phyloP scores from a whole-genome alignment of 352 stramenopile genomes.

The Aphanomyces astaci region DNA sequence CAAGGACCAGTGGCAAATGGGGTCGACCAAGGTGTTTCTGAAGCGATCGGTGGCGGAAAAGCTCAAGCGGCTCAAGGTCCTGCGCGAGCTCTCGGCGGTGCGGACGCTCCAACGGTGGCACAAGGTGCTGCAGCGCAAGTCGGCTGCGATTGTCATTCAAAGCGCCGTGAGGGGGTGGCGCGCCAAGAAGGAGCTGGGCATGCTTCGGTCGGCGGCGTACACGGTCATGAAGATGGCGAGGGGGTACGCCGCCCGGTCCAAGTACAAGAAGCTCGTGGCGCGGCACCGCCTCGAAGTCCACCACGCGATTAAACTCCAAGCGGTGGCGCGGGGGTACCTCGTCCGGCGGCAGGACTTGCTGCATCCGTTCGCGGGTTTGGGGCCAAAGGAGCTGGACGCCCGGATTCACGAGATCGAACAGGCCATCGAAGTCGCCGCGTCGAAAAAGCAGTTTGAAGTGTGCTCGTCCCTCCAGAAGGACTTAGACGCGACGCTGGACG shows the following conservation, averaged over 20 bases:
- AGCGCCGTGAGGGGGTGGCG: constrained; percentile 60
- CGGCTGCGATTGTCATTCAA: constrained; percentile 61
- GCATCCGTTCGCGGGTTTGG: constrained; percentile 64
- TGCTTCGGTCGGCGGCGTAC: constrained; percentile 52
- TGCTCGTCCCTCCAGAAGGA: constrained; percentile 80
- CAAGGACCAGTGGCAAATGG: constrained; percentile 85
- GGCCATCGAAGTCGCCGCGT: constrained; percentile 66
- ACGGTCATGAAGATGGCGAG: constrained; percentile 49
- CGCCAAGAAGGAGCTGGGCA: constrained; percentile 43
- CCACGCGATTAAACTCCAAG: constrained; percentile 64
- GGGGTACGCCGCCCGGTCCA: constrained; percentile 51
- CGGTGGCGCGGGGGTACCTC: constrained; percentile 58
- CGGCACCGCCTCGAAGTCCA: constrained; percentile 45
- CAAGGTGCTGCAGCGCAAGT: constrained; percentile 52
- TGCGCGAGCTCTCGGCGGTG: constrained; percentile 77
- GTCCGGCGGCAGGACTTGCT: constrained; percentile 68
- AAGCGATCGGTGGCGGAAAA: constrained; percentile 76
- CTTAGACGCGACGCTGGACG: constrained; percentile 69
- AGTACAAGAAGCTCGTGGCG: constrained; percentile 44
- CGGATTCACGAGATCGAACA: constrained; percentile 70
- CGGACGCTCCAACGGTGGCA: constrained; percentile 77
- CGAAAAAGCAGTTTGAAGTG: constrained; percentile 79
- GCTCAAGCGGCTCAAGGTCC: constrained; percentile 65
- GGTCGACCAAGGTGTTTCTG: constrained; percentile 84
- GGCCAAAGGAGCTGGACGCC: constrained; percentile 65